A percentile compares a stretch with the other conserved stretches of the same genome.
Conservation (phyloP, 345 rosid genomes). For the Litchi chinensis region DNA sequence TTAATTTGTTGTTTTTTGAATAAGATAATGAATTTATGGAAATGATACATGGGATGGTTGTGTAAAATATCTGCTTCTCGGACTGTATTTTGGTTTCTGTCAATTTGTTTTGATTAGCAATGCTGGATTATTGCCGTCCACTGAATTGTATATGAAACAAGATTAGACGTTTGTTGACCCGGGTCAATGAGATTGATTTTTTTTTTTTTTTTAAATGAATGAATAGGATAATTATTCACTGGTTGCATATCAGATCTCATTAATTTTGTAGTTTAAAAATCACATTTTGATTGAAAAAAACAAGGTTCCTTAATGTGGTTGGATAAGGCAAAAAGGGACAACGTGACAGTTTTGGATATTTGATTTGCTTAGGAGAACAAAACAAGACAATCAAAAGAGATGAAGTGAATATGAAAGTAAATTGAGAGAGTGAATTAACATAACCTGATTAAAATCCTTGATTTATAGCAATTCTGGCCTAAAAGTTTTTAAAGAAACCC, state of each 20-base stretch:
- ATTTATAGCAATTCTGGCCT: not conserved
- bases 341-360: not conserved
- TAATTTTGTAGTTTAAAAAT: not conserved
- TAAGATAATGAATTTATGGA: too few species aligned
- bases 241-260: not conserved
- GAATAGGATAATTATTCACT: not conserved
- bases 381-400: not conserved
- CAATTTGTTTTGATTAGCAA: conserved; percentile 21
- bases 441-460: too few species aligned
- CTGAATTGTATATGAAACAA: not conserved
- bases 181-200: conserved; percentile 3
- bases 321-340: not conserved
- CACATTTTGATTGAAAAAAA: not conserved
- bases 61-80: not conserved
- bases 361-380: not conserved
- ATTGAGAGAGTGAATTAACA: not conserved
- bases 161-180: not conserved
- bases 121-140: conserved; percentile 5
- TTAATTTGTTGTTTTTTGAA: not conserved
- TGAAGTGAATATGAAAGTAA: not conserved
- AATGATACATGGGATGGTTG: not conserved
- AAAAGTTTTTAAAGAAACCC: not conserved
- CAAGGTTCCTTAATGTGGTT: not conserved
- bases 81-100: not conserved
- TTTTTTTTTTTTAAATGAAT: not conserved